Evolutionary conservation across 768 basidiomycete genomes (phyloP), one percentile per base, ranked within the genome.

Genomic region (Dendrothele bispora): DNA sequence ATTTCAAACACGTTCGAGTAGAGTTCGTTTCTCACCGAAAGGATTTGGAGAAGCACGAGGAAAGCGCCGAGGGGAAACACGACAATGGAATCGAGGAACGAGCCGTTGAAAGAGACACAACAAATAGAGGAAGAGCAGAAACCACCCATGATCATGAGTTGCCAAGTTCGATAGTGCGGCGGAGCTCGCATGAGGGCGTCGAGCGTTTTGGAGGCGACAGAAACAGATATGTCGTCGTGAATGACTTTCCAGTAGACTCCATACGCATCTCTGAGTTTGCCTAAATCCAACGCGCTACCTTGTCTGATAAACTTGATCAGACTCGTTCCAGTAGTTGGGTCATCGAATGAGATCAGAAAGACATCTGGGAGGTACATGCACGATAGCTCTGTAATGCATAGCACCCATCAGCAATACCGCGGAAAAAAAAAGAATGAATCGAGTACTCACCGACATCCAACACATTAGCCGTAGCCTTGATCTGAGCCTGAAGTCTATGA

Each of bases 1-100:
- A 93, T 90, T 56, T 90, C 89, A 49, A 89, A 92, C 25, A 93
- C 80, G 48, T 88, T 88, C 5, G 78, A 80, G 57, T 90, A 91
- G 14, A 94, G 65, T 60, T 91, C 87, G 56, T 91, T 88, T 51
- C 82, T 76, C 6, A 80, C 78, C 12, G 84, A 83, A 37, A 89
- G 61, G 38, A 85, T 72, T 60, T 94, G 91, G 12, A 91, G 75
- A 35, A 73, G 68, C 21, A 91, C 83, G 25, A 95, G 75, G 4
- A 91, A 68, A 17, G 79, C 80, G 8, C 92, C 91, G 20, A 94
- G 75, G 0, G 90, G 91, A 55, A 86, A 85, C 1, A 80, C 75
- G 29, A 83, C 70, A 22, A 92, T 66, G 18, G 79, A 77, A 64
- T 95, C 91, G 56, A 92, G 74, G 63, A 94, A 88, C 25, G 80